Percentiles rank a stretch among this genome's conserved stretches.
These are phyloP conservation scores for Thielaviopsis cerberus DNA, from an alignment of 2,329 filamentous ascomycete species.

Conservation along the genomic window DNA sequence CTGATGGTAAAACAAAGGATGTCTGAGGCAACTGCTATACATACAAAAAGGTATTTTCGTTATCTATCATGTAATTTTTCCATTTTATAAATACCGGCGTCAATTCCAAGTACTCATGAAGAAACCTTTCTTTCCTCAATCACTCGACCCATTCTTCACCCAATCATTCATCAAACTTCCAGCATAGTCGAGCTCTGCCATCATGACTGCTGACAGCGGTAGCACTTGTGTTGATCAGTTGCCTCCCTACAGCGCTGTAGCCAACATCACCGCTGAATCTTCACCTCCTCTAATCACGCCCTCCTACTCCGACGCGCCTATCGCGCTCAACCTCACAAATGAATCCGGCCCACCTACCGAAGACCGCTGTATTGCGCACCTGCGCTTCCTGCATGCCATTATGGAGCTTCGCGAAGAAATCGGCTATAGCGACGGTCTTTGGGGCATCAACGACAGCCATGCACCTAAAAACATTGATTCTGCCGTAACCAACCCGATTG, in stretches of 20 bases:
- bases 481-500: neutral
- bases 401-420: slow-evolving; percentile 48
- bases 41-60: neutral
- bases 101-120: too few species aligned
- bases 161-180: neutral
- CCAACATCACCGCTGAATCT: neutral
- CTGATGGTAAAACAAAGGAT: neutral
- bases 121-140: too few species aligned
- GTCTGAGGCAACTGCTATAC: neutral
- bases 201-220: neutral
- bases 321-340: slow-evolving; percentile 3
- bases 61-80: too few species aligned
- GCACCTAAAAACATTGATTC: slow-evolving; percentile 16
- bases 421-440: slow-evolving; percentile 48
- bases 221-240: neutral
- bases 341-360: slow-evolving; percentile 4
- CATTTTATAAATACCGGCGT: too few species aligned
- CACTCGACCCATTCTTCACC: neutral
- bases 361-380: slow-evolving; percentile 49
- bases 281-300: neutral
- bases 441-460: slow-evolving; percentile 36
- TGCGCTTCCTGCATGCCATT: slow-evolving; percentile 53
- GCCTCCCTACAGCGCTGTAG: neutral
- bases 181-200: neutral
- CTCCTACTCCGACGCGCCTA: neutral